Conservation (phyloP, 441 rosid genomes). For the Erodium texanum region DNA sequence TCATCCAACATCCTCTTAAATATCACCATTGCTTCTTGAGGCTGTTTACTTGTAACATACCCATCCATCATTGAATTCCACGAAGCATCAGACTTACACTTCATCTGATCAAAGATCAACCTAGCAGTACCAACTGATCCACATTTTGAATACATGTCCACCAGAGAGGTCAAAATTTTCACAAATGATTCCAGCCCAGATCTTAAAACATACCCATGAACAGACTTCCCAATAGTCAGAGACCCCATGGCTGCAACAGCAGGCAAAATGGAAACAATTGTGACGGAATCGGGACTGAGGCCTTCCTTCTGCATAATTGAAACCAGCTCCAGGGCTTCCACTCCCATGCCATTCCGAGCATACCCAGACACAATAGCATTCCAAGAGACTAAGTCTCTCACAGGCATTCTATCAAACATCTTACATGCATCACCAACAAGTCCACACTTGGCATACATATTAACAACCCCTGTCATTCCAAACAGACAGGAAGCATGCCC, state of each 20-base stretch:
- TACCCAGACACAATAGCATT: constrained; percentile 72
- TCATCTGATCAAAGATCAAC: constrained; percentile 41
- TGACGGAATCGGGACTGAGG: constrained; percentile 53
- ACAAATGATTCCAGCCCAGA: constrained; percentile 48
- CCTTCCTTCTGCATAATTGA: constrained; percentile 49
- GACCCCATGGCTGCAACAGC: constrained; percentile 51
- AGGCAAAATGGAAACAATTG: constrained; percentile 73
- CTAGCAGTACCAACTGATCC: constrained; percentile 35
- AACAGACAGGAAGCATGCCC: constrained; percentile 55
- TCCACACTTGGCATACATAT: constrained; percentile 61
- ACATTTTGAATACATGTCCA: constrained; percentile 72
- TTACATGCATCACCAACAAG: constrained; percentile 44
- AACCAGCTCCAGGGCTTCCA: constrained; percentile 49
- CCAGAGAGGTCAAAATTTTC: constrained; percentile 57
- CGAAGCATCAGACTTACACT: constrained; percentile 40
- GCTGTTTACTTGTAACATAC: constrained; percentile 43
- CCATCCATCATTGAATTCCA: constrained; percentile 70
- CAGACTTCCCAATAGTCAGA: constrained; percentile 50
- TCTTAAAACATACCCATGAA: constrained; percentile 66
- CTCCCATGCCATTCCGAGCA: constrained; percentile 65
- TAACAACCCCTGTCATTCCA: constrained; percentile 69
- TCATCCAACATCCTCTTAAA: constrained; percentile 63
- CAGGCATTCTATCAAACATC: constrained; percentile 81
- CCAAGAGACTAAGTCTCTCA: constrained; percentile 81
- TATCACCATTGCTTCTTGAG: constrained; percentile 40